Percentiles rank a stretch among this genome's conserved stretches.
These are phyloP conservation scores for Alternaria triticina DNA, from an alignment of 2,329 filamentous ascomycete genomes.

Conservation along the genomic window DNA sequence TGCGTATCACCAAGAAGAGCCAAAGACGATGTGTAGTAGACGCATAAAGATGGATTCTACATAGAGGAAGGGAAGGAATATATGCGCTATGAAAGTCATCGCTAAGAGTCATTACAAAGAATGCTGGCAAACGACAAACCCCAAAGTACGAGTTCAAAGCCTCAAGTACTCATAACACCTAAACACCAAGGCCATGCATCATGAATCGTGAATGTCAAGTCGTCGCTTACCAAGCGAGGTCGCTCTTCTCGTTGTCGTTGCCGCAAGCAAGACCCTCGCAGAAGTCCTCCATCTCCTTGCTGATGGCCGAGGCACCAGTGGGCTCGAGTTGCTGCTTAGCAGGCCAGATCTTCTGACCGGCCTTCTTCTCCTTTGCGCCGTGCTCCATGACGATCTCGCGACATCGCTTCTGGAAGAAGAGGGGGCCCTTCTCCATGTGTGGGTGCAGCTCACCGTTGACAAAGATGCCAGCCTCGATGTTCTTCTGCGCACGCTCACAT, in stretches of 20 bases:
- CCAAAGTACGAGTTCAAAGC: constrained; percentile 20
- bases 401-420: constrained; percentile 62
- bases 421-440: constrained; percentile 63
- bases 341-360: constrained; percentile 60
- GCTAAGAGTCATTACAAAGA: constrained; percentile 12
- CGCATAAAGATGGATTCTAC: background rate
- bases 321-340: constrained; percentile 48
- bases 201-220: constrained; percentile 4
- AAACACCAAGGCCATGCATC: constrained; percentile 25
- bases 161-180: constrained; percentile 17
- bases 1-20: background rate
- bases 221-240: constrained; percentile 28
- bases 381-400: constrained; percentile 59
- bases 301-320: constrained; percentile 22
- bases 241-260: constrained; percentile 36
- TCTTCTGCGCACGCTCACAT: constrained; percentile 65
- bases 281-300: constrained; percentile 37
- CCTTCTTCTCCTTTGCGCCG: constrained; percentile 54
- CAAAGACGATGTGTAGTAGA: background rate
- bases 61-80: background rate
- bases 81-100: background rate
- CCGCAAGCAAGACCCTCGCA: constrained; percentile 36
- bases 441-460: constrained; percentile 69
- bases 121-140: background rate
- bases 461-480: constrained; percentile 67